Evolutionary conservation across 2,329 filamentous ascomycete genomes (phyloP), one percentile per base, ranked within the genome.

Genomic region (Fusarium nelsonii): DNA sequence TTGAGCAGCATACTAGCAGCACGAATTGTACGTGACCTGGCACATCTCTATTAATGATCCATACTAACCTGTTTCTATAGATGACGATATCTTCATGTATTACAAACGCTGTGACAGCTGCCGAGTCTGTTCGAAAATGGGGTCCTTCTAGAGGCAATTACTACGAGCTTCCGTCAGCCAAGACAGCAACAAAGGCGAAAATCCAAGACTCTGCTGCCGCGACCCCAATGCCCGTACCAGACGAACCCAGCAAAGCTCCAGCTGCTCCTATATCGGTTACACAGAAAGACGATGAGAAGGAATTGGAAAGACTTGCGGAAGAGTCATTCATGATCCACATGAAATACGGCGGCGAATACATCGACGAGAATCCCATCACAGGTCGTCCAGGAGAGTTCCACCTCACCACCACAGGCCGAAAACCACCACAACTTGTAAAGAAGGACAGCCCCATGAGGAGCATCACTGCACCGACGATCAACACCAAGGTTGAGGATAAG

Each of bases 341-440:
- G 77, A 84, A 83, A 65, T 87, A 86, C 69, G 88, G 88, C 37
- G 85, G 87, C 49, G 88, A 91, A 68, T 91, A 88, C 74, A 86
- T 91, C 78, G 87, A 91, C 77, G 87, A 90, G 76, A 91, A 90
- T 69, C 88, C 88, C 41, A 90, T 91, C 71, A 90, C 88, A 1
- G 89, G 89, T 49, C 84, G 85, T 32, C 89, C 89, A 1, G 89
- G 89, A 50, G 87, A 89, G 55, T 91, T 91, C 76, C 87, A 90
- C 69, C 82, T 90, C 12, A 85, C 85, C 10, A 88, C 87, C 9
- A 90, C 87, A 0, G 88, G 88, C 2, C 83, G 87, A 55, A 86
- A 86, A 73, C 75, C 78, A 23, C 78, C 77, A 3, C 77, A 77
- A 44, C 69, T 75, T 43, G 70, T 69, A 6, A 69, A 76, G 45